phyloP scores from a whole-genome alignment of 108 stramenopile genomes.

The Schizochytrium sp. region DNA sequence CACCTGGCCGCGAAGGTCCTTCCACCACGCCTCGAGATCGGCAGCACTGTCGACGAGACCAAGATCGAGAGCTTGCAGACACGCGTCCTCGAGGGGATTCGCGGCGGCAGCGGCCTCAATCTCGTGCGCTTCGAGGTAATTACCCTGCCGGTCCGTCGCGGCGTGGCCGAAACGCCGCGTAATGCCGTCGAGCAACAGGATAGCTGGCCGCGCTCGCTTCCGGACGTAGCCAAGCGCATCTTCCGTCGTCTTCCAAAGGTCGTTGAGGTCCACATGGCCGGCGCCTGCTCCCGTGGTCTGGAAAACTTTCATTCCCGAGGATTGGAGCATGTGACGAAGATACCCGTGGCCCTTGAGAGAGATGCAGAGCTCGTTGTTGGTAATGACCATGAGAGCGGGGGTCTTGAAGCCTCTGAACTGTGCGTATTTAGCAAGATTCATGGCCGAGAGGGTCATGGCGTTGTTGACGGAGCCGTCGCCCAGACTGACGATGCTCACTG shows the following conservation, averaged over 20 bases:
- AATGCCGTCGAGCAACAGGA: slow-evolving; percentile 53
- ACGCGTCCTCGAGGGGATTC: slow-evolving; percentile 45
- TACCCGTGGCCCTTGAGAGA: slow-evolving; percentile 57
- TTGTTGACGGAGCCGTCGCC: slow-evolving; percentile 77
- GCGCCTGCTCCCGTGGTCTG: slow-evolving; percentile 47
- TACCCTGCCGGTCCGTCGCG: slow-evolving; percentile 67
- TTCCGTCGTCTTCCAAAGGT: slow-evolving; percentile 61
- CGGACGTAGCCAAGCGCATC: slow-evolving; percentile 56
- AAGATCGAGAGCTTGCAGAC: slow-evolving; percentile 50
- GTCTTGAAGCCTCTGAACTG: slow-evolving; percentile 57
- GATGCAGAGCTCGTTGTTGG: slow-evolving; percentile 70
- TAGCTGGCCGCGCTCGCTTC: slow-evolving; percentile 47
- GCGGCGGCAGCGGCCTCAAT: slow-evolving; percentile 43
- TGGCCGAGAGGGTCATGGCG: slow-evolving; percentile 64
- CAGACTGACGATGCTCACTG: slow-evolving; percentile 60
- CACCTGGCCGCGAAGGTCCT: slow-evolving; percentile 43
- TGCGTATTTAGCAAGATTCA: slow-evolving; percentile 64
- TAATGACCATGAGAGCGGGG: slow-evolving; percentile 67
- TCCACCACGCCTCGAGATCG: slow-evolving; percentile 44
- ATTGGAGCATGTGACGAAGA: background rate
- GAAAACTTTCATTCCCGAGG: slow-evolving; percentile 31
- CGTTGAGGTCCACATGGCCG: slow-evolving; percentile 43
- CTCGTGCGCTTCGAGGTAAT: slow-evolving; percentile 48
- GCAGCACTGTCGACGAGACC: slow-evolving; percentile 25
- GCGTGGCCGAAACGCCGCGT: slow-evolving; percentile 75